phyloP scores from a whole-genome alignment of 805 yeast genomes.

The Cyberlindnera meyerae region DNA sequence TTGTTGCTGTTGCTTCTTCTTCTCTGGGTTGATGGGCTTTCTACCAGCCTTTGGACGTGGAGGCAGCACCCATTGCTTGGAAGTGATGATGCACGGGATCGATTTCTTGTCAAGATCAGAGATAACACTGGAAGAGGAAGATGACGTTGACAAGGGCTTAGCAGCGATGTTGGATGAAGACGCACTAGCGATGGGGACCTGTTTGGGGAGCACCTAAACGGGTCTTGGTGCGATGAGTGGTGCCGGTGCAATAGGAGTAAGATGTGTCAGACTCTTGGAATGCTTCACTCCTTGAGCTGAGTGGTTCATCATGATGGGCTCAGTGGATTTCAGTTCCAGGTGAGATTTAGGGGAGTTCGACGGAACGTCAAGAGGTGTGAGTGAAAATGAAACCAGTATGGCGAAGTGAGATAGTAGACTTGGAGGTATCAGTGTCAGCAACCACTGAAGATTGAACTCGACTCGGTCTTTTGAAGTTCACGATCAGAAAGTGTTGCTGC shows the following conservation, averaged over 20 bases:
- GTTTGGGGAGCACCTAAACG: slow-evolving; percentile 21
- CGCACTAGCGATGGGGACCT: slow-evolving; percentile 3
- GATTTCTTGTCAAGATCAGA: slow-evolving; percentile 3
- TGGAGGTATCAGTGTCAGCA: no score
- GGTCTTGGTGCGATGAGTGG: slow-evolving; percentile 19
- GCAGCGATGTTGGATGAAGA: slow-evolving; percentile 1
- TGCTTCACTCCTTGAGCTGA: slow-evolving; percentile 14
- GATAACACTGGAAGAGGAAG: not conserved
- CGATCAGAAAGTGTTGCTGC: no score
- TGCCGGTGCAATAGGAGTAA: slow-evolving; percentile 19
- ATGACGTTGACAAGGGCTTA: slow-evolving; percentile 4
- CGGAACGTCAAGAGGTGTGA: no score
- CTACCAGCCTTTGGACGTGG: slow-evolving; percentile 79
- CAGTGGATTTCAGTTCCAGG: not conserved
- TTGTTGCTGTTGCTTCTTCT: slow-evolving; percentile 10
- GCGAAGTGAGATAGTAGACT: no score
- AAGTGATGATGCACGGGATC: slow-evolving; percentile 35
- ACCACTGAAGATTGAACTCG: no score
- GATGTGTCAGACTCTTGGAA: slow-evolving; percentile 11
- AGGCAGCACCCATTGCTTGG: slow-evolving; percentile 78
- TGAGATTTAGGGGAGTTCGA: no score
- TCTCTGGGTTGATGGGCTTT: slow-evolving; percentile 33
- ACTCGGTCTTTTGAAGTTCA: no score
- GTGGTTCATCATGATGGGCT: slow-evolving; percentile 8
- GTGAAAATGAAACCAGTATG: no score